These are phyloP conservation scores for Heliamphora pulchella DNA, from an alignment of 179 eudicot species.

Conservation along the genomic window DNA sequence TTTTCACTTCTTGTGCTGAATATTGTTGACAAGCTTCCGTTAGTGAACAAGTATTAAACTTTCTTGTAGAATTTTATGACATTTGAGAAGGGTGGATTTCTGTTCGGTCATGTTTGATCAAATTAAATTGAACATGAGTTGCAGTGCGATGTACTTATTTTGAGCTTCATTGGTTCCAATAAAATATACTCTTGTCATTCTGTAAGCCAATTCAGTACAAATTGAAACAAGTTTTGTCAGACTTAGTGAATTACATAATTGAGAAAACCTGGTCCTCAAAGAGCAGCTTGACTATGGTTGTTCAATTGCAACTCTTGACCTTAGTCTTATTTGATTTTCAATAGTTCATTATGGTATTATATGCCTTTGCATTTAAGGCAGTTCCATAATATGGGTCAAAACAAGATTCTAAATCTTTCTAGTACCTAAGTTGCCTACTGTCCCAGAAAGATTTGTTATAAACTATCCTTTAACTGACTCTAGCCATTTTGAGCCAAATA, in stretches of 20 bases:
- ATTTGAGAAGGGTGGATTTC: neutral
- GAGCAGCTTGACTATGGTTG: too few species aligned
- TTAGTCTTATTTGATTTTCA: neutral
- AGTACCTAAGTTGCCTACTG: neutral
- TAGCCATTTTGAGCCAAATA: too few species aligned
- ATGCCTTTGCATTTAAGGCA: neutral
- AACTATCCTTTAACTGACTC: neutral
- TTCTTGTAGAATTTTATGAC: too few species aligned
- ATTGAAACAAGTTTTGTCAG: too few species aligned
- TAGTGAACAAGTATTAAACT: neutral
- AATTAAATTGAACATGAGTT: neutral
- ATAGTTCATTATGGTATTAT: neutral
- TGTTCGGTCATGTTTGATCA: neutral
- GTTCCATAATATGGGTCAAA: neutral
- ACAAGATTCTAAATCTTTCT: neutral
- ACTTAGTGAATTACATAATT: too few species aligned
- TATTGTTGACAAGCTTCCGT: neutral
- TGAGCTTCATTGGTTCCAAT: neutral
- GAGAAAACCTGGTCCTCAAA: too few species aligned
- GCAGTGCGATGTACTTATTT: neutral
- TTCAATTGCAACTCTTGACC: neutral
- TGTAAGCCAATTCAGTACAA: neutral
- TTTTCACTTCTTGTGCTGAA: neutral
- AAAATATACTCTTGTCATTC: neutral
- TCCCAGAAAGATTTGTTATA: neutral